These are phyloP conservation scores for Colletotrichum siamense DNA, from an alignment of 2,329 filamentous ascomycete species.

Conservation along the genomic window DNA sequence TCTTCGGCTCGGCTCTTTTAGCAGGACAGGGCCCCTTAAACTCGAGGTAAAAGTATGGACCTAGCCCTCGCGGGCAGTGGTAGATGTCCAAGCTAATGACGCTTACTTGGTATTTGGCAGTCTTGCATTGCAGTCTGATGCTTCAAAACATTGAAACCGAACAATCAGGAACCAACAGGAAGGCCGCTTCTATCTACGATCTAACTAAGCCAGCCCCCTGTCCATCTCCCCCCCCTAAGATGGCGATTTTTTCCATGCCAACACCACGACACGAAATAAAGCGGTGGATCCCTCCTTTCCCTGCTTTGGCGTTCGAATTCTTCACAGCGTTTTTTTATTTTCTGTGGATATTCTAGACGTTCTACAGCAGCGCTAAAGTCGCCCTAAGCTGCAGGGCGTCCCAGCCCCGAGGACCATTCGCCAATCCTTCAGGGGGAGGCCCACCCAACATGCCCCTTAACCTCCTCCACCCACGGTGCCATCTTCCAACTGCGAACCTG, in stretches of 20 bases:
- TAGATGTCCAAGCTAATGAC: background rate
- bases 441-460: background rate
- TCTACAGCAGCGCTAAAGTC: background rate
- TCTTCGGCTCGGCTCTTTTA: conserved; percentile 9
- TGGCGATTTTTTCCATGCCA: background rate
- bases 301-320: background rate
- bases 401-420: background rate
- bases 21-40: background rate
- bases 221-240: background rate
- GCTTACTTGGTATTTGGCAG: background rate
- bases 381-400: background rate
- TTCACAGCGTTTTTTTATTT: background rate
- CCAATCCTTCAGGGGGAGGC: background rate
- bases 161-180: background rate
- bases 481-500: background rate
- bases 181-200: background rate
- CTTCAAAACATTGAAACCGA: background rate
- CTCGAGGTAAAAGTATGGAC: background rate
- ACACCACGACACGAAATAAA: background rate
- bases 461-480: background rate
- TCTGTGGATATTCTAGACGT: background rate
- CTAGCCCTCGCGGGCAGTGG: background rate
- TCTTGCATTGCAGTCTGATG: background rate
- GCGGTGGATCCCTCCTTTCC: background rate
- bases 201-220: background rate